A percentile compares a stretch with the other conserved stretches of the same genome.
Conservation (phyloP, 495 filamentous ascomycete species). For the Aspergillus cristatus region DNA sequence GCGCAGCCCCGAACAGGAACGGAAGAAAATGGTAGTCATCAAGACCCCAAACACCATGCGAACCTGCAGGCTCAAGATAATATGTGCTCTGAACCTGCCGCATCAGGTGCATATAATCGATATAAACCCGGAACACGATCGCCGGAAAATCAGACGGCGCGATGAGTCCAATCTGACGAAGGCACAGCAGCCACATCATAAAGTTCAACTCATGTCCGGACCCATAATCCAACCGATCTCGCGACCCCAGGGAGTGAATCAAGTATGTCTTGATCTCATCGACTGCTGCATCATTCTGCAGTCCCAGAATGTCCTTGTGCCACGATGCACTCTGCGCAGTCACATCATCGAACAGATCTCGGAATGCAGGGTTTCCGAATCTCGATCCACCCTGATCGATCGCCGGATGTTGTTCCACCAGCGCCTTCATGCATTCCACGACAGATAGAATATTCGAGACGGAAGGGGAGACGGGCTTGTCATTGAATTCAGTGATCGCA, state of each 20-base stretch:
- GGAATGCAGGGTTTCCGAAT: conserved; percentile 91
- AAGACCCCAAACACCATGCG: conserved; percentile 91
- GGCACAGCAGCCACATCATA: conserved; percentile 83
- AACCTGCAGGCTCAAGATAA: conserved; percentile 91
- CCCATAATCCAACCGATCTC: conserved; percentile 88
- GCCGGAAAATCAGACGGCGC: conserved; percentile 54
- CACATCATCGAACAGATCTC: conserved; percentile 68
- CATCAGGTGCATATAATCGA: conserved; percentile 69
- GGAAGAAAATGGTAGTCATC: conserved; percentile 97
- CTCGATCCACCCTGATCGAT: conserved; percentile 78
- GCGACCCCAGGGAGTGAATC: conserved; percentile 73
- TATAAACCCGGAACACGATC: conserved; percentile 69
- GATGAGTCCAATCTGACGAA: conserved; percentile 70
- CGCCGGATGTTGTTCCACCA: conserved; percentile 61
- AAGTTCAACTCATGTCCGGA: conserved; percentile 97
- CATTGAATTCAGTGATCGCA: conserved; percentile 56
- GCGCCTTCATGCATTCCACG: conserved; percentile 54
- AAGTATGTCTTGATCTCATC: conserved; percentile 73
- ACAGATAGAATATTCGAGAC: conserved; percentile 60
- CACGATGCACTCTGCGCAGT: conserved; percentile 34
- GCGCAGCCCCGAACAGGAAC: conserved; percentile 91
- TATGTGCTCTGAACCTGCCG: conserved; percentile 82
- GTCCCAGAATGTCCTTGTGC: conserved; percentile 39
- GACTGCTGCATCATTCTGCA: conserved; percentile 46
- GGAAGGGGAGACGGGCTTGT: conserved; percentile 42